A percentile compares a stretch with the other conserved stretches of the same genome.
phyloP scores from a whole-genome alignment of 2,329 filamentous ascomycete species.

The Pseudogymnoascus sp. region DNA sequence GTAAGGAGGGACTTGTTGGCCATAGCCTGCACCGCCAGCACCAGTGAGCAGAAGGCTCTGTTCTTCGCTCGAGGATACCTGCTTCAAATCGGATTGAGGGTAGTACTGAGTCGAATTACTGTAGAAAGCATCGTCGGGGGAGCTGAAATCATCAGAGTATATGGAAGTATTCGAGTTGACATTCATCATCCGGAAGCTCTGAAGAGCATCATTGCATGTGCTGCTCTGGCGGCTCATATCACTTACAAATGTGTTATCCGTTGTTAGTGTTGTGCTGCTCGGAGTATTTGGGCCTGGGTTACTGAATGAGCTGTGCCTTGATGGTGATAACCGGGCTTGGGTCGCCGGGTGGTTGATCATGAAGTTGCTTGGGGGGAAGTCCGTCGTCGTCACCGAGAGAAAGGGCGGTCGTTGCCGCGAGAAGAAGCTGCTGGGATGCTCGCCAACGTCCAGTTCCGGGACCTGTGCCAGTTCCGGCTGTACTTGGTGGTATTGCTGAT shows the following conservation, averaged over 20 bases:
- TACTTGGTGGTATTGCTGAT: not conserved
- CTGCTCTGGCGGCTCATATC: constrained; percentile 28
- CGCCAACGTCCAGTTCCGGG: constrained; percentile 20
- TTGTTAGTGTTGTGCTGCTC: constrained; percentile 24
- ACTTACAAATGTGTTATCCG: constrained; percentile 24
- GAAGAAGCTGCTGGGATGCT: constrained; percentile 22
- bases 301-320: constrained; percentile 15
- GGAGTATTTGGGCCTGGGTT: constrained; percentile 24
- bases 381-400: constrained; percentile 14
- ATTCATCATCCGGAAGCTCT: constrained; percentile 27
- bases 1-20: no score
- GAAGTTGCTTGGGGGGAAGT: constrained; percentile 12
- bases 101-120: no score
- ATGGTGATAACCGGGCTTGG: not conserved
- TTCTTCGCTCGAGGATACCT: constrained; percentile 22
- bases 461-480: constrained; percentile 20
- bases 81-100: not conserved
- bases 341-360: not conserved
- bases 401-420: constrained; percentile 15
- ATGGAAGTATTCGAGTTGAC: constrained; percentile 25
- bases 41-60: no score
- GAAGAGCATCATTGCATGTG: constrained; percentile 24
- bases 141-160: constrained; percentile 22
- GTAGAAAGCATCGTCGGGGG: no score
- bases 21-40: no score